Evolutionary conservation across 345 rosid genomes (phyloP).

Genomic region (Aquilaria sinensis): DNA sequence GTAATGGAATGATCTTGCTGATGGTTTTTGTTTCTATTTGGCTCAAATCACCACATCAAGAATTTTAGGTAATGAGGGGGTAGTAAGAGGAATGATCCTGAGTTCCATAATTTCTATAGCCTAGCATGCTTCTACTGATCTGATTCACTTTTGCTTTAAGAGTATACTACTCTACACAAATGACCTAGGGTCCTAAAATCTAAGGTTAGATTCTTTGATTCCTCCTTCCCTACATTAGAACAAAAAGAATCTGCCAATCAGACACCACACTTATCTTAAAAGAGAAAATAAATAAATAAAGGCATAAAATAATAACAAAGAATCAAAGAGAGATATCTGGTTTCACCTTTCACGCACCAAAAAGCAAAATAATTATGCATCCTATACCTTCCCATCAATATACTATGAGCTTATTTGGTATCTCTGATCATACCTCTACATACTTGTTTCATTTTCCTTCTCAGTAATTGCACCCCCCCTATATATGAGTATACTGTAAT

Average conservation of each 20-base stretch:
- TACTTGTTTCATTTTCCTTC: no score
- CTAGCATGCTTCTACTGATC: slow-evolving; percentile 14
- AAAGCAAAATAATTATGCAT: slow-evolving; percentile 23
- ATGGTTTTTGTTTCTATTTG: slow-evolving; percentile 12
- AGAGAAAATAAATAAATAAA: slow-evolving; percentile 12
- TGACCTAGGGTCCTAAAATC: slow-evolving; percentile 29
- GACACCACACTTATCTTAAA: slow-evolving; percentile 24
- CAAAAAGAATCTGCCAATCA: slow-evolving; percentile 77
- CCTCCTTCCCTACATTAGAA: slow-evolving; percentile 54
- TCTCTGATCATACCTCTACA: no score
- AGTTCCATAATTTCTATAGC: background rate
- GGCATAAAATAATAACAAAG: slow-evolving; percentile 6
- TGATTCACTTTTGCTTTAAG: slow-evolving; percentile 15
- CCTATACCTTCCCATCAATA: slow-evolving; percentile 19
- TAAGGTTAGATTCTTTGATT: slow-evolving; percentile 73
- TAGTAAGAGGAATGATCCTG: slow-evolving; percentile 5
- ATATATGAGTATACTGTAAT: no score
- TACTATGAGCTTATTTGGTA: no score
- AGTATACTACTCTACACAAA: no score
- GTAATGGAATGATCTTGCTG: slow-evolving; percentile 22
- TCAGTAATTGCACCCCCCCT: no score
- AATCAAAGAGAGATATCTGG: slow-evolving; percentile 19
- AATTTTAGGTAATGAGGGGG: background rate
- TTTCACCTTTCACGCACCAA: slow-evolving; percentile 27
- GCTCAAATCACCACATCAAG: slow-evolving; percentile 11